These are phyloP conservation scores for Suillus variegatus DNA, from an alignment of 768 basidiomycete genomes.

Conservation along the genomic window DNA sequence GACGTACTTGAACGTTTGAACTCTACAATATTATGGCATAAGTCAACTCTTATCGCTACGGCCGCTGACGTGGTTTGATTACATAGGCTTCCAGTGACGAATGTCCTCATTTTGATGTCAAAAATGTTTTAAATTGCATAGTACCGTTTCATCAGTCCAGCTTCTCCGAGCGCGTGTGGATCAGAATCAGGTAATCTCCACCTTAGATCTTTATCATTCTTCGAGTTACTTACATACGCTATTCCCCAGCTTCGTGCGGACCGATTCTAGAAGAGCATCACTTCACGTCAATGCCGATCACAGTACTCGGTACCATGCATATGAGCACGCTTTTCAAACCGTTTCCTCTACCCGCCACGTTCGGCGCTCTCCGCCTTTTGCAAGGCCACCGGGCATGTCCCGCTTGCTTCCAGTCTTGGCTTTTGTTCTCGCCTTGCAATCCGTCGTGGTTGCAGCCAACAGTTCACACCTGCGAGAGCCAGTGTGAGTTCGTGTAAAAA, in stretches of 20 bases:
- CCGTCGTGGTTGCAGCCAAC: not conserved
- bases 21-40: too few relatives aligned
- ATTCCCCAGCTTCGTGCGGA: too few relatives aligned
- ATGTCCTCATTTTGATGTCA: too few relatives aligned
- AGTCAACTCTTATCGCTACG: too few relatives aligned
- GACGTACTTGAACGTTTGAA: not conserved
- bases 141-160: too few relatives aligned
- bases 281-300: not conserved
- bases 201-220: too few relatives aligned
- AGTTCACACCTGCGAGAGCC: not conserved
- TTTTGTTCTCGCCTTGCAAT: slow-evolving; percentile 7
- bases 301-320: not conserved
- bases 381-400: slow-evolving; percentile 1
- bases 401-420: slow-evolving; percentile 4
- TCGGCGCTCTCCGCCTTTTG: not conserved
- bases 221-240: too few relatives aligned
- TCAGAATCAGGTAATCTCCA: too few relatives aligned
- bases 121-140: too few relatives aligned
- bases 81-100: too few relatives aligned
- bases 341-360: not conserved
- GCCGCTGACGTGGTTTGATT: too few relatives aligned
- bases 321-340: not conserved
- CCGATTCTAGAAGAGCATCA: not conserved
- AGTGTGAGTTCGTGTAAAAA: slow-evolving; percentile 5
- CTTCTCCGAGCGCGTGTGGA: too few relatives aligned